Percentiles rank a stretch among this genome's conserved stretches.
These are phyloP conservation scores for Macaranga tanarius DNA, from an alignment of 441 rosid genomes.

Conservation along the genomic window DNA sequence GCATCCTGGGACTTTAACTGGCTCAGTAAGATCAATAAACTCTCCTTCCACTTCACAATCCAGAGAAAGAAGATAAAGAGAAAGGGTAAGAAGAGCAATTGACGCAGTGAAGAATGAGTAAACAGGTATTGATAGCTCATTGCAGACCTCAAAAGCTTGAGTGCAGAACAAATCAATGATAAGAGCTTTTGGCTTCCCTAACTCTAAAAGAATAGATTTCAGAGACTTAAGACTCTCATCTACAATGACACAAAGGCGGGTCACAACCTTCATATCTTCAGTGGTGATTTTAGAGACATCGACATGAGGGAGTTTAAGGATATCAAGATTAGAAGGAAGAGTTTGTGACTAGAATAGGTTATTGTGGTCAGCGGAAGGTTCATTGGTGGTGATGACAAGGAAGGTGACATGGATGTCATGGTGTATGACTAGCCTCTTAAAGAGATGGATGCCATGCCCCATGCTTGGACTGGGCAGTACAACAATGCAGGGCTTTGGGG, in stretches of 20 bases:
- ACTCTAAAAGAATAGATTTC: slow-evolving; percentile 25
- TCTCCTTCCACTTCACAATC: slow-evolving; percentile 38
- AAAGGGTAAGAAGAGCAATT: slow-evolving; percentile 50
- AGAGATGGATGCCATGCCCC: slow-evolving; percentile 49
- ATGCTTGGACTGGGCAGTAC: slow-evolving; percentile 48
- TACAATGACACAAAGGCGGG: slow-evolving; percentile 34
- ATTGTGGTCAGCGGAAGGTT: slow-evolving; percentile 15
- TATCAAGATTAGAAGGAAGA: slow-evolving; percentile 39
- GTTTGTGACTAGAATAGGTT: slow-evolving; percentile 34
- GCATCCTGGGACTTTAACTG: slow-evolving; percentile 57
- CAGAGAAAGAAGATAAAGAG: slow-evolving; percentile 41
- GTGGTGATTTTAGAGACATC: slow-evolving; percentile 25
- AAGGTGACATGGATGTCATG: slow-evolving; percentile 37
- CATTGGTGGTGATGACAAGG: slow-evolving; percentile 35
- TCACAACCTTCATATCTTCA: slow-evolving; percentile 4
- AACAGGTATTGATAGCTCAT: slow-evolving; percentile 44
- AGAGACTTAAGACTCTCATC: slow-evolving; percentile 31
- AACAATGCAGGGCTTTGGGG: slow-evolving; percentile 31
- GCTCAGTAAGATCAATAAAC: slow-evolving; percentile 32
- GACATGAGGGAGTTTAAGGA: slow-evolving; percentile 36
- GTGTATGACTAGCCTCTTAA: slow-evolving; percentile 32
- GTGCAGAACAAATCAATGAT: slow-evolving; percentile 56
- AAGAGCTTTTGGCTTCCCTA: slow-evolving; percentile 33
- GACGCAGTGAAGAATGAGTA: slow-evolving; percentile 46
- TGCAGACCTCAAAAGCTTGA: slow-evolving; percentile 44